These are phyloP conservation scores for Ambrosiella beaveri DNA, from an alignment of 2,329 filamentous ascomycete species.

Conservation along the genomic window DNA sequence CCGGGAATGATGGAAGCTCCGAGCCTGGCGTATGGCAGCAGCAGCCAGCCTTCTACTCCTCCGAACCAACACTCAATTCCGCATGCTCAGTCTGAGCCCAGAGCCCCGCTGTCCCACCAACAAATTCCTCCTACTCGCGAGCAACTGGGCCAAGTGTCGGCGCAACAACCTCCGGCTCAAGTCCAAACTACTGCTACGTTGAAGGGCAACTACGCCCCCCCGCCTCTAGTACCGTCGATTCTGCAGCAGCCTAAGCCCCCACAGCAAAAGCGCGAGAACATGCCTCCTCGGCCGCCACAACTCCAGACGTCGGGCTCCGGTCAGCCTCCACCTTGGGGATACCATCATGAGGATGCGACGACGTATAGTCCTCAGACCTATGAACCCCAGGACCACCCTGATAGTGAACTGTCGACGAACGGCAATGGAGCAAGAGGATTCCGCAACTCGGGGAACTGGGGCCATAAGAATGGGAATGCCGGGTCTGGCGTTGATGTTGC, in stretches of 20 bases:
- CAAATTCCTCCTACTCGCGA: constrained; percentile 5
- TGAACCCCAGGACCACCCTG: constrained; percentile 19
- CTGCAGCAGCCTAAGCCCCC: constrained; percentile 12
- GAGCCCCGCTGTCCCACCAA: constrained; percentile 6
- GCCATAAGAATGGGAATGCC: constrained; percentile 20
- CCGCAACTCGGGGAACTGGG: constrained; percentile 37
- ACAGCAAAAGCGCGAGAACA: constrained; percentile 9
- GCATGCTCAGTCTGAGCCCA: constrained; percentile 10
- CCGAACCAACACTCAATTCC: constrained; percentile 12
- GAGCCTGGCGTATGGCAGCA: constrained; percentile 17
- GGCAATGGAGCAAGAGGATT: constrained; percentile 24
- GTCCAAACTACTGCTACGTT: neutral
- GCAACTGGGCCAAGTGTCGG: constrained; percentile 1
- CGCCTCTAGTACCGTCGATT: constrained; percentile 10
- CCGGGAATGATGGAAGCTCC: constrained; percentile 48
- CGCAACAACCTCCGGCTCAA: constrained; percentile 3
- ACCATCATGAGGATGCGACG: constrained; percentile 8
- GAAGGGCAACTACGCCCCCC: constrained; percentile 2
- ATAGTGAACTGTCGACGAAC: constrained; percentile 18
- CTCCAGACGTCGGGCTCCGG: constrained; percentile 2
- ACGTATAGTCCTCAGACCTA: constrained; percentile 23
- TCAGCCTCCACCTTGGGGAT: constrained; percentile 6
- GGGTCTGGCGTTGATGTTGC: constrained; percentile 32
- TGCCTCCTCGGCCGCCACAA: constrained; percentile 9
- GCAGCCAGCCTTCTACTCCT: constrained; percentile 12